Conservation (phyloP, 345 rosid genomes). For the Eucalyptus curtisii region DNA sequence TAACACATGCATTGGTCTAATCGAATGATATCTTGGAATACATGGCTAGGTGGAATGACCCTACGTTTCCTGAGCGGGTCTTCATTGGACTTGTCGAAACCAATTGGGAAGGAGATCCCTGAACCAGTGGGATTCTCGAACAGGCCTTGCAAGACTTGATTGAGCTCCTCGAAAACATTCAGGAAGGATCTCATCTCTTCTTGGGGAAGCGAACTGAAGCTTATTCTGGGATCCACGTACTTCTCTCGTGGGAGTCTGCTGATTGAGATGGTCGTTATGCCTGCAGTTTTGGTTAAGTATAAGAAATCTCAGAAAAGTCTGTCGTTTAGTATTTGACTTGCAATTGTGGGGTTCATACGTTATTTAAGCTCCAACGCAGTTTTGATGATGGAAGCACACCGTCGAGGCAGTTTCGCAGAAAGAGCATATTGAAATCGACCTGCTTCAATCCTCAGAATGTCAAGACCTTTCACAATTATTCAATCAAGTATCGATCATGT, state of each 20-base stretch:
- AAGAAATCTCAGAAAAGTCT: neutral
- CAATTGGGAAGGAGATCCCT: neutral
- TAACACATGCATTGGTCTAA: too few relatives aligned
- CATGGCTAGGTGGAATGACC: too few relatives aligned
- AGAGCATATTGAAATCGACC: neutral
- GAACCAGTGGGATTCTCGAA: neutral
- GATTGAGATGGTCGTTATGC: neutral
- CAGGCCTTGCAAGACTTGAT: neutral
- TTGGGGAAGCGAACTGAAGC: neutral
- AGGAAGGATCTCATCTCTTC: neutral
- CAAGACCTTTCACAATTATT: too few relatives aligned
- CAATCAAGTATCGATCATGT: too few relatives aligned
- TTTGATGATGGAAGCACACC: neutral
- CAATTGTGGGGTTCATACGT: neutral
- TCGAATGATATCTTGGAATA: too few relatives aligned
- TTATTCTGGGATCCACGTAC: neutral
- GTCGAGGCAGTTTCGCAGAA: neutral
- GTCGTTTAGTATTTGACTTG: neutral
- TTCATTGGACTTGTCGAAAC: rapidly evolving
- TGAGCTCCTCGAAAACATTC: neutral
- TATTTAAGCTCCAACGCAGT: neutral
- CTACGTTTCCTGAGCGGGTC: neutral
- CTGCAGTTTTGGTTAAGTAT: neutral
- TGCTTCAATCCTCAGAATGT: neutral
- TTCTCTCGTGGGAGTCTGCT: neutral